Evolutionary conservation across 257 asterid species (phyloP), one percentile per base, ranked within the genome.

Genomic region (Scutellaria galericulata): DNA sequence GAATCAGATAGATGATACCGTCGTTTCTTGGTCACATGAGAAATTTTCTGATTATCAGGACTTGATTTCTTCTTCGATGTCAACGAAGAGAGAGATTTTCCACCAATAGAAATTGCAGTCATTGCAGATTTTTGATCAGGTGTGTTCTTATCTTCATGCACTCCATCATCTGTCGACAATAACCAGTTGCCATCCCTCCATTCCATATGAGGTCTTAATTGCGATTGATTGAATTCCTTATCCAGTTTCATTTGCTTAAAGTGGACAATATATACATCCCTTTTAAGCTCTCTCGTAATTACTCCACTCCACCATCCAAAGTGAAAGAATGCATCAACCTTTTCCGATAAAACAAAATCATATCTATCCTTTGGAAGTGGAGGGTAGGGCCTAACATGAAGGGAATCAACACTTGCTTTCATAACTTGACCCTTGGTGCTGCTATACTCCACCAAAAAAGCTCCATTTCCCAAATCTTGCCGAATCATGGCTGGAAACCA

Each of bases 111-210:
- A 6, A 7, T 53, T 31, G 12, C 24, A 60, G 58, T 56, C 70
- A 35, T 59, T 67, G 31, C 31, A 20, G 78, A 40, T 74, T 71
- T 66, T 51, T 12, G 22, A 59, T 74, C 73, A 63, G 61, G 47
- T 22, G 57, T 66, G 64, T 62, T 62, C 9, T 10, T 71, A 39
- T 53, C 74, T 72, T 63, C 84, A 44, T 15, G 74, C 58, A 40
- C 72, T 67, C 66, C 79, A 53, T 71, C 78, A 68, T 71, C 82
- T 72, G 81, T 52, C 24, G 77, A 71, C 47, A 79, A 76, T 69
- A 79, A 80, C 97, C 97, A 93, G 54, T 80, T 85, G 22, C 88
- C 93, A 56, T 85, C 82, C 70, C 80, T 87, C 97, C 97, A 93
- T 54, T 86, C 93, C 87, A 90, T 75, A 76, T 85, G 97, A 73